phyloP scores from a whole-genome alignment of 257 asterid species.

The Primulina eburnea region DNA sequence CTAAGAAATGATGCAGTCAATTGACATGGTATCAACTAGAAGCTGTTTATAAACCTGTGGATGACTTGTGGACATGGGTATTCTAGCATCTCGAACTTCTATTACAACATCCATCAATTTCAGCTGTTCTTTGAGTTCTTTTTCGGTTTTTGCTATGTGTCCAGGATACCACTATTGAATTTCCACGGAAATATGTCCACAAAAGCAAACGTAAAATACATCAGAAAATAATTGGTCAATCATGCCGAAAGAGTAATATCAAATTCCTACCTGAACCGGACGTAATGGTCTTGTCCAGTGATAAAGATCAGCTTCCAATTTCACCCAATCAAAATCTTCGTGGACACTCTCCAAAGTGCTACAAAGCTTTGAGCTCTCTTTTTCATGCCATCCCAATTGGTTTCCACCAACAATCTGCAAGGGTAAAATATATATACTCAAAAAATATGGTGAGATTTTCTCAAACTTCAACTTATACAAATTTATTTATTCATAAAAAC shows the following conservation, averaged over 20 bases:
- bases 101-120: constrained; percentile 97
- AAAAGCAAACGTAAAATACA: constrained; percentile 15
- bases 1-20: constrained; percentile 14
- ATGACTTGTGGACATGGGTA: constrained; percentile 85
- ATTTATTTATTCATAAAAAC: not conserved
- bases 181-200: constrained; percentile 26
- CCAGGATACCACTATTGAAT: constrained; percentile 91
- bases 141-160: constrained; percentile 91
- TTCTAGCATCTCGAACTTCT: constrained; percentile 97
- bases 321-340: constrained; percentile 66
- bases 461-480: too few relatives aligned
- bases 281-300: constrained; percentile 82
- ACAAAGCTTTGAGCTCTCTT: constrained; percentile 38
- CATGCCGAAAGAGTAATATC: constrained; percentile 14
- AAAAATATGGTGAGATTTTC: too few relatives aligned
- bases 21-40: constrained; percentile 18
- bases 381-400: constrained; percentile 38
- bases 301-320: constrained; percentile 66
- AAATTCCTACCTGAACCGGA: constrained; percentile 77
- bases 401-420: constrained; percentile 78
- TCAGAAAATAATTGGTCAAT: constrained; percentile 20
- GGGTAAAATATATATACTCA: not conserved
- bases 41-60: constrained; percentile 57
- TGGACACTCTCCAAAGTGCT: constrained; percentile 34
- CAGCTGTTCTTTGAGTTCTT: constrained; percentile 89